Evolutionary conservation across 257 asterid species (phyloP).

Genomic region (Cruciata laevipes): DNA sequence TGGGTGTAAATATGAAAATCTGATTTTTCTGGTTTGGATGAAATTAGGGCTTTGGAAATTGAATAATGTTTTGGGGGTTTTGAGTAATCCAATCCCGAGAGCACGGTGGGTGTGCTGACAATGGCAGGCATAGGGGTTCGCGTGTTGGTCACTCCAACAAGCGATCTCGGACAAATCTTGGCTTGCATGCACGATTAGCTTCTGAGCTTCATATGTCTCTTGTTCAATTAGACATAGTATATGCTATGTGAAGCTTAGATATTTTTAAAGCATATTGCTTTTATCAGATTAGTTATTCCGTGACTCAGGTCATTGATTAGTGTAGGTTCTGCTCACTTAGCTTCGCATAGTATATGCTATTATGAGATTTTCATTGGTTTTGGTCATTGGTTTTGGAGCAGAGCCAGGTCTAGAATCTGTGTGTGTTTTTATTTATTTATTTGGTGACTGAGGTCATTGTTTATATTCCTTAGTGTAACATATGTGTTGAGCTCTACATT

Average conservation of each 20-base stretch:
- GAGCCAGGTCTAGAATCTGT: too few species aligned
- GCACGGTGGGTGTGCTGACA: slow-evolving; percentile 87
- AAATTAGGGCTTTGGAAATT: too few species aligned
- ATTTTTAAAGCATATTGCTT: background rate
- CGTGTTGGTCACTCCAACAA: slow-evolving; percentile 89
- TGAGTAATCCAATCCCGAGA: slow-evolving; percentile 85
- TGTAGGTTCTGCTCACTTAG: too few species aligned
- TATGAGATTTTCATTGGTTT: too few species aligned
- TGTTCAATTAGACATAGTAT: background rate
- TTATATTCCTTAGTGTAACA: too few species aligned
- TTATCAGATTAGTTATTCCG: background rate
- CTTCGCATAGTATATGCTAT: too few species aligned
- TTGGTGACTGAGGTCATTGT: too few species aligned
- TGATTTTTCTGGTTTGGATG: too few species aligned
- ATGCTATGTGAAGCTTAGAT: background rate
- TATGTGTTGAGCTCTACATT: background rate
- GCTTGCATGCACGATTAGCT: slow-evolving; percentile 96
- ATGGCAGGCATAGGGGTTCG: slow-evolving; percentile 98
- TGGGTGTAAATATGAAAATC: too few species aligned
- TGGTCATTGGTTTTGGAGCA: too few species aligned
- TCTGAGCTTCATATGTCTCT: background rate
- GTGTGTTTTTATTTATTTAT: too few species aligned
- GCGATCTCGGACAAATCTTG: slow-evolving; percentile 97
- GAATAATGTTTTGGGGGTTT: too few species aligned
- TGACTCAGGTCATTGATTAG: background rate